Percentiles rank a stretch among this genome's conserved stretches.
These are phyloP conservation scores for Ogataea parapolymorpha DNA, from an alignment of 805 yeast genomes.

Conservation along the genomic window DNA sequence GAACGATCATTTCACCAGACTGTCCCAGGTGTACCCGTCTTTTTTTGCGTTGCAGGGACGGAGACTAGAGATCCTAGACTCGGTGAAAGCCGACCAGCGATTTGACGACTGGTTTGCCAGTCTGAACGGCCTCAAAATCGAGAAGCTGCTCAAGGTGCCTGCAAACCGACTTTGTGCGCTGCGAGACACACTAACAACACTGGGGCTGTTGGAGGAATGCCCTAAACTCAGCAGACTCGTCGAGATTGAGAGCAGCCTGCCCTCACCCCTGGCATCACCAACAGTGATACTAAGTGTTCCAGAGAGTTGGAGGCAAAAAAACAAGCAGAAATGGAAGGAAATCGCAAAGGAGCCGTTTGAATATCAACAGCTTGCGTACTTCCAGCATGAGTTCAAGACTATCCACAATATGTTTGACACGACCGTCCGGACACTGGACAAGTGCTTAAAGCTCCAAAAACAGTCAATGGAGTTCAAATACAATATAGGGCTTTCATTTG, in stretches of 20 bases:
- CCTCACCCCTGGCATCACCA: conserved; percentile 11
- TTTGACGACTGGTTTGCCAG: conserved; percentile 16
- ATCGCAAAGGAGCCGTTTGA: conserved; percentile 15
- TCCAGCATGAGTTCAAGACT: conserved; percentile 16
- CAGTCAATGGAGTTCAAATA: conserved; percentile 9
- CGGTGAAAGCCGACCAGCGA: conserved; percentile 4
- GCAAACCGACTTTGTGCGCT: conserved; percentile 3
- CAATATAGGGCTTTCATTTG: conserved; percentile 12
- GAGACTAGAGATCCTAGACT: conserved; percentile 8
- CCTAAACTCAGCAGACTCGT: not conserved
- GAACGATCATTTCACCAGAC: conserved; percentile 20
- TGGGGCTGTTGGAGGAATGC: conserved; percentile 1
- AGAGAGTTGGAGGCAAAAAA: conserved; percentile 18
- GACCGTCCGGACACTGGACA: conserved; percentile 8
- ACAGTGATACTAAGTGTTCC: conserved; percentile 20
- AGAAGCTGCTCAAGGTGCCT: conserved; percentile 10
- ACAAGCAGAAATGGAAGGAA: conserved; percentile 24
- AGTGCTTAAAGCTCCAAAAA: conserved; percentile 15
- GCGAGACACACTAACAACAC: conserved; percentile 1
- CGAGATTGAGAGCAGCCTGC: not conserved
- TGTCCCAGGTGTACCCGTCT: conserved; percentile 27
- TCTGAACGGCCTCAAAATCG: conserved; percentile 5
- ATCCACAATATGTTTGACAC: conserved; percentile 5
- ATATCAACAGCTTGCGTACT: conserved; percentile 19
- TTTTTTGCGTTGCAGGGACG: conserved; percentile 12